Conservation (phyloP, 2,329 filamentous ascomycete species). For the Trichoderma sp. region DNA sequence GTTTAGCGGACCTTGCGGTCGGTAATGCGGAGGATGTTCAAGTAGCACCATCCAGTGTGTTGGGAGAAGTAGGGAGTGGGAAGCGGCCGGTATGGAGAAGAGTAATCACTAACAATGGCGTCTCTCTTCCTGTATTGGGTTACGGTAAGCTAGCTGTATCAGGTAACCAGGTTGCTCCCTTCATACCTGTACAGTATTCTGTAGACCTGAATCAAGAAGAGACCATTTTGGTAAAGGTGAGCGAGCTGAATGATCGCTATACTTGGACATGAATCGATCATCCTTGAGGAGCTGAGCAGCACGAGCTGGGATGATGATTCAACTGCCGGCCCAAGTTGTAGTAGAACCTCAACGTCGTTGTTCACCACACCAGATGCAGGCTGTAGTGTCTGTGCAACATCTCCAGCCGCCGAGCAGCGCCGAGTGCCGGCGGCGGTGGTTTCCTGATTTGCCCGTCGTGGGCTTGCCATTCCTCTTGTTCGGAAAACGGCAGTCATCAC, state of each 20-base stretch:
- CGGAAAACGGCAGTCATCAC: background rate
- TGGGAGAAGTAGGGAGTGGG: background rate
- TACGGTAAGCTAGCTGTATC: background rate
- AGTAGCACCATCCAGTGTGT: background rate
- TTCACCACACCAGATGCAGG: background rate
- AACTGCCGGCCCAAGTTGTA: background rate
- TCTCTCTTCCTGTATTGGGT: background rate
- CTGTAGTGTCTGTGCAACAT: background rate
- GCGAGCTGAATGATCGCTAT: background rate
- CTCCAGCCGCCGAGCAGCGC: background rate
- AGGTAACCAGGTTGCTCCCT: background rate
- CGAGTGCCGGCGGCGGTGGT: conserved; percentile 10
- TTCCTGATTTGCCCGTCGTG: background rate
- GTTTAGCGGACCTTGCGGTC: conserved; percentile 6
- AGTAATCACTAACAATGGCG: background rate
- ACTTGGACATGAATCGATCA: background rate
- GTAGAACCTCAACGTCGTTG: background rate
- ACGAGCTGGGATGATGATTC: background rate
- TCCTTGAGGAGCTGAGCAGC: background rate
- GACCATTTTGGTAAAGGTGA: background rate
- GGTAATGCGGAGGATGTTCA: conserved; percentile 10
- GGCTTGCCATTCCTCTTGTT: background rate
- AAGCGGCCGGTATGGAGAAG: background rate
- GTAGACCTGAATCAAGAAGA: background rate
- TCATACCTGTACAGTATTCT: background rate